Conservation (phyloP, 176 grass and related monocot species). For the Neostapfia colusana region DNA sequence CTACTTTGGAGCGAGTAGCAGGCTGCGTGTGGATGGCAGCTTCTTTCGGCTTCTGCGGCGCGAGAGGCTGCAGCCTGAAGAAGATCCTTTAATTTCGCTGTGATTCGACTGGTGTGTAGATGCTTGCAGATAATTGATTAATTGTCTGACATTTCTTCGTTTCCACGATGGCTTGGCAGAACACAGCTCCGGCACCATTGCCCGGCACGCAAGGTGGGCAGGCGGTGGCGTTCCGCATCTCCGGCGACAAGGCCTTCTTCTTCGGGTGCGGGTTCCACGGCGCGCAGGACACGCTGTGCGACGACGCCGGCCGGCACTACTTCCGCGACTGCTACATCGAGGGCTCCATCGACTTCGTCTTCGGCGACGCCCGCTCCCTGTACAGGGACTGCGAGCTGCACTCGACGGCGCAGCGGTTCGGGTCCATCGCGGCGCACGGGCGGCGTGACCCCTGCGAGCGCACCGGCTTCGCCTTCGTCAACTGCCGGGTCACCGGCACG, state of each 20-base stretch:
- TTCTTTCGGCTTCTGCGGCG: constrained; percentile 9
- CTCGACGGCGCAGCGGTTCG: constrained; percentile 71
- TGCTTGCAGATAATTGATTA: background rate
- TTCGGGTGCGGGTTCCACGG: constrained; percentile 94
- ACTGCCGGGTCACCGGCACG: constrained; percentile 78
- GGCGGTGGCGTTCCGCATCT: constrained; percentile 93
- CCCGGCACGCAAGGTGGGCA: constrained; percentile 87
- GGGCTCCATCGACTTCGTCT: constrained; percentile 98
- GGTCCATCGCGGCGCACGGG: constrained; percentile 75
- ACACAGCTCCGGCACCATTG: constrained; percentile 85
- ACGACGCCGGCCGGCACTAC: constrained; percentile 89
- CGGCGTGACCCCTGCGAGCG: constrained; percentile 74
- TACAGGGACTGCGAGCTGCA: constrained; percentile 93
- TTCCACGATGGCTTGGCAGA: constrained; percentile 42
- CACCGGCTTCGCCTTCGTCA: constrained; percentile 90
- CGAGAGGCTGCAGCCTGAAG: background rate
- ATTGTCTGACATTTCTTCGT: constrained; percentile 24
- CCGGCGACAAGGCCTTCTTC: constrained; percentile 94
- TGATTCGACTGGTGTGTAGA: background rate
- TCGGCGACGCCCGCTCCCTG: constrained; percentile 92
- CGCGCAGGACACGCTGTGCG: constrained; percentile 97
- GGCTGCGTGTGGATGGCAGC: background rate
- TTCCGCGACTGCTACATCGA: constrained; percentile 92
- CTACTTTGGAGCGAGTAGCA: constrained; percentile 19
- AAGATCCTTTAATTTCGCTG: background rate